phyloP scores from a whole-genome alignment of 2,329 filamentous ascomycete genomes.

The Corynespora cassiicola region DNA sequence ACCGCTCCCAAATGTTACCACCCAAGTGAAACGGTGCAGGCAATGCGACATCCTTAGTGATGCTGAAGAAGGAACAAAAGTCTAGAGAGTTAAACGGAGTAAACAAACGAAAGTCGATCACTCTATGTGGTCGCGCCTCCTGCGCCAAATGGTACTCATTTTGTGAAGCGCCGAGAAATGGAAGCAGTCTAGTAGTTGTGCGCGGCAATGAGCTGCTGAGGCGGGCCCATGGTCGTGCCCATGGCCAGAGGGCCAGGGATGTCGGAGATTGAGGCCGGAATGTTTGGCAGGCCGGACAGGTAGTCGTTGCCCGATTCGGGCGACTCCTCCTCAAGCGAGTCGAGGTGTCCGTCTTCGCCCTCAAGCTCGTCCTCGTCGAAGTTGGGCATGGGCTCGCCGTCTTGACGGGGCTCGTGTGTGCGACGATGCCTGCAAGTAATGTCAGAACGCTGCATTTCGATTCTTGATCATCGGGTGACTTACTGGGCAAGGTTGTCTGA shows the following conservation, averaged over 20 bases:
- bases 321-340: constrained; percentile 79
- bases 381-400: constrained; percentile 68
- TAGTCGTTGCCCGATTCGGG: constrained; percentile 74
- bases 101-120: constrained; percentile 27
- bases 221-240: constrained; percentile 49
- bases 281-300: constrained; percentile 35
- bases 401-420: constrained; percentile 80
- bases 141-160: constrained; percentile 31
- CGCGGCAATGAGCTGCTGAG: constrained; percentile 51
- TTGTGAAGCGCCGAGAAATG: constrained; percentile 17
- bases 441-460: constrained; percentile 43
- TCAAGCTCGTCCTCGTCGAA: constrained; percentile 86
- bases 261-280: constrained; percentile 41
- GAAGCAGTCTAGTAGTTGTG: constrained; percentile 48
- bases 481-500: constrained; percentile 99
- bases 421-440: constrained; percentile 65
- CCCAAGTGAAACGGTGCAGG: constrained; percentile 23
- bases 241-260: constrained; percentile 44
- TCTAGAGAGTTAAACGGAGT: constrained; percentile 36
- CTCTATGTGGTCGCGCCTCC: constrained; percentile 27
- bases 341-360: constrained; percentile 85
- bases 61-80: constrained; percentile 22
- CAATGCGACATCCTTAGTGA: constrained; percentile 30
- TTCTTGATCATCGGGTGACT: constrained; percentile 34
- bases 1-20: constrained; percentile 13